These are phyloP conservation scores for Gamsiella multidivaricata DNA, from an alignment of 192 early-diverging fungal species.

Conservation along the genomic window DNA sequence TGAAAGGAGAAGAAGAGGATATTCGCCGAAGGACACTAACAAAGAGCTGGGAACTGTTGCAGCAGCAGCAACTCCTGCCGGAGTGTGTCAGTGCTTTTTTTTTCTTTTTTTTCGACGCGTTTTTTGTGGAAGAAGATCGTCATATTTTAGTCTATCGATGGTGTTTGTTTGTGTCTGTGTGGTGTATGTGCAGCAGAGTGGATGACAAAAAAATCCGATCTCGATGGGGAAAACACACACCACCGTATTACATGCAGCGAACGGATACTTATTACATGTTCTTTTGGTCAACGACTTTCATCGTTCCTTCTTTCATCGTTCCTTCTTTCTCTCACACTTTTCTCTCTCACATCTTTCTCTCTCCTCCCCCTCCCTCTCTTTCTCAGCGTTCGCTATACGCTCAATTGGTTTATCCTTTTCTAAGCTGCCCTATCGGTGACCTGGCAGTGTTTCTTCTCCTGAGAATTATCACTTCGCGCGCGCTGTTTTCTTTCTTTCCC, in stretches of 20 bases:
- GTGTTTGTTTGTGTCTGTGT: too few relatives aligned
- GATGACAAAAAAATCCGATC: slow-evolving; percentile 23
- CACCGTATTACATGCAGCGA: too few relatives aligned
- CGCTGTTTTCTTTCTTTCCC: background rate
- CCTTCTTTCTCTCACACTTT: background rate
- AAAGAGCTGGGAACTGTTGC: too few relatives aligned
- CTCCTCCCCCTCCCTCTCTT: background rate
- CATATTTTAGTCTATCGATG: too few relatives aligned
- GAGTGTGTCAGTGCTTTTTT: background rate
- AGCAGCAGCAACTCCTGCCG: too few relatives aligned
- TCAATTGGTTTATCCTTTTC: background rate
- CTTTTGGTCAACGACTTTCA: too few relatives aligned
- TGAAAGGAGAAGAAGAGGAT: background rate
- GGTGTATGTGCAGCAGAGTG: too few relatives aligned
- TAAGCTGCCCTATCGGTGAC: background rate
- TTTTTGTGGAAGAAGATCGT: too few relatives aligned
- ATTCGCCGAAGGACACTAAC: too few relatives aligned
- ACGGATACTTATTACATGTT: too few relatives aligned
- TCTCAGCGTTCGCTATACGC: background rate
- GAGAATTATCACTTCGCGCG: background rate
- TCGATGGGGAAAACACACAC: too few relatives aligned
- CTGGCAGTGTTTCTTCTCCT: background rate
- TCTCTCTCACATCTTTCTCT: too few relatives aligned
- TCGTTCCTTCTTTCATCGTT: background rate
- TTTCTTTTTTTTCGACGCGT: background rate